Evolutionary conservation across 805 yeast genomes (phyloP), one percentile per base, ranked within the genome.

Genomic region (Millerozyma miso): DNA sequence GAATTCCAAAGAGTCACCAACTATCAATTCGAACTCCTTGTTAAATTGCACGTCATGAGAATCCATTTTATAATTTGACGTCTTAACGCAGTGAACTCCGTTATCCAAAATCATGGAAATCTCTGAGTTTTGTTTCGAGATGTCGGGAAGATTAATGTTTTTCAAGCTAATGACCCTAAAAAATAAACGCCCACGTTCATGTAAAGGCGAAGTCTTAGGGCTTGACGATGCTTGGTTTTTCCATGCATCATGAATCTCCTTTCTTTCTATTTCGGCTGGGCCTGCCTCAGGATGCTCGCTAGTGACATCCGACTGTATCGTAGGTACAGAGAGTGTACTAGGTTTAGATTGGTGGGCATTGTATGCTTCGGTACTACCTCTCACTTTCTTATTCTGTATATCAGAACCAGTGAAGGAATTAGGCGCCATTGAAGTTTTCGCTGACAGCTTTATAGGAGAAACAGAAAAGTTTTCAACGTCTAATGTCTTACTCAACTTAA

Each of bases 11-110:
- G 74, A 65, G 14, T 75, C 79, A 15, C 76, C 80, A 19, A 84
- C 84, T 3, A 82, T 71, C 49, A 84, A 66, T 60, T 88, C 97
- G 59, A 88, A 88, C 55, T 90, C 97, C 55, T 85, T 88, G 38
- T 75, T 75, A 40, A 87, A 64, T 8, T 63, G 45, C 31, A 73
- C 62, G 26, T 53, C 53, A 15, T 58, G 50, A n/a, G 54, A 40
- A 3, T 56, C 51, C 41, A 77, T 50, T 18, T 55, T 52, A 52
- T 74, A 73, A 60, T 74, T 71, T 6, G 81, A 76, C 0, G 96
- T 88, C 31, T 81, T 76, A 38, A 87, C 76, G 45, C 87, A 77
- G 56, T 89, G 95, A 32, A 80, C 79, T 4, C 96, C 95, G 58
- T 89, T 89, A 58, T 89, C 97, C 41, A 83, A 63, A 4, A 79